Base-by-base conservation (phyloP, 169 alveolate genomes). In the Cryptosporidium parvum region DNA sequence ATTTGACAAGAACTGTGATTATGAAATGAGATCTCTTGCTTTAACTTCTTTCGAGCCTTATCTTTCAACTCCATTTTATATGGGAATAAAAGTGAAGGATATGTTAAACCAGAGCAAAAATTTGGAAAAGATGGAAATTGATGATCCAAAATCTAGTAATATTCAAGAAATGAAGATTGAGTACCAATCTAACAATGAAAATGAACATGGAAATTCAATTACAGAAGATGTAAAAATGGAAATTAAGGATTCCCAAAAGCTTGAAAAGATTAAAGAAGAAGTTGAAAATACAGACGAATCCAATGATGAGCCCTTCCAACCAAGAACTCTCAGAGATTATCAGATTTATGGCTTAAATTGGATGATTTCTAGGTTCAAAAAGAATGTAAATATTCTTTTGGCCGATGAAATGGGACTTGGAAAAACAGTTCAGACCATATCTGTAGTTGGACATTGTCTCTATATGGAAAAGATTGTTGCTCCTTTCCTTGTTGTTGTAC, bases 331-430 rank as follows among this genome's bases (percentile, higher is more conserved):
- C 18, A 95, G 99, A 61, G 99, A 97, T 33, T 98, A 98, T 86
- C 98, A 98, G 93, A 91, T 98, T 56, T 94, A 93, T 29, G 99
- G 99, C 21, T 93, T 97, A 35, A 97, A 97, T 91, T 97, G 99
- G 99, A 94, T 97, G 56, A 96, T 97, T 16, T 95, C 97, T 71
- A 91, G 98, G 62, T 95, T 97, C 97, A 97, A 97, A 93, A 91
- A 96, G 53, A 98, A 97, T 42, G 92, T 97, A 45, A 96, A 97
- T 70, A 98, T 97, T 10, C 93, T 97, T 56, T 91, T 97, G 70
- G 99, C 99, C 6, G 99, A 97, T 92, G 98, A 97, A 91, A 97
- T 97, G 99, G 99, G 99, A 14, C 95, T 97, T 18, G 99, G 99
- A 2, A 97, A 97, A 92, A 97, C 99, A 0, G 97, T 97, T 6